Base-by-base conservation (phyloP, 495 filamentous ascomycete species). In the Coniosporium apollinis region DNA sequence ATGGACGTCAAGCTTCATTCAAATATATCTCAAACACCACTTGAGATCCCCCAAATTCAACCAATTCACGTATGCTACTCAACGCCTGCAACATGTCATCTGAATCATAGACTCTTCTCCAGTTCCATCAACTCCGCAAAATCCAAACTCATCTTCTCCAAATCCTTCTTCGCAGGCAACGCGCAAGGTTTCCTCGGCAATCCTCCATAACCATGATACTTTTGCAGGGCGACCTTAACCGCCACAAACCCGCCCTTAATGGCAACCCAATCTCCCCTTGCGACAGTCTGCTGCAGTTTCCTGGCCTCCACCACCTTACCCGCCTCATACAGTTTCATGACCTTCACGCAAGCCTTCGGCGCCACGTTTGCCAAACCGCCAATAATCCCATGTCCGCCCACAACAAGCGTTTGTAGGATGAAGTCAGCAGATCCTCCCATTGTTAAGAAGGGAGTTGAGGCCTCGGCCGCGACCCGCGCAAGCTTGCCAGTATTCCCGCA, bases 401-500 rank as follows among this genome's bases (percentile, higher is more conserved):
- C 81, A 28, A 85, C 59, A 10, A 93, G 59, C 0, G 81, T 79
- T 60, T 85, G 85, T 19, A 93, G 62, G 3, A 78, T 81, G 57
- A 93, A 93, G 56, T 94, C 85, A 41, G 77, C 78, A 5, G 80
- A 87, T n/a, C 85, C 85, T 9, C 81, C 85, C 45, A 91, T 73
- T 36, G 78, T 80, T 36, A 85, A 57, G 63, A 89, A 89, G 4
- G 45, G 40, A 14, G 54, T 48, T 22, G 57, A 58, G 10, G 60
- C 50, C 10, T 56, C 56, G 1, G 51, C 61, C 19, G 70, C 61
- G 28, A 94, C 67, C 37, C 85, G 72, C 46, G 72, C 74, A 33
- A 94, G 65, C 56, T 94, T 94, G 36, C 85, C 85, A 14, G 86
- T 93, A 57, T 94, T 92, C 30, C 84, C 85, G 54, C 85, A 94